phyloP scores from a whole-genome alignment of 805 yeast species.

The Candida tammaniensis region DNA sequence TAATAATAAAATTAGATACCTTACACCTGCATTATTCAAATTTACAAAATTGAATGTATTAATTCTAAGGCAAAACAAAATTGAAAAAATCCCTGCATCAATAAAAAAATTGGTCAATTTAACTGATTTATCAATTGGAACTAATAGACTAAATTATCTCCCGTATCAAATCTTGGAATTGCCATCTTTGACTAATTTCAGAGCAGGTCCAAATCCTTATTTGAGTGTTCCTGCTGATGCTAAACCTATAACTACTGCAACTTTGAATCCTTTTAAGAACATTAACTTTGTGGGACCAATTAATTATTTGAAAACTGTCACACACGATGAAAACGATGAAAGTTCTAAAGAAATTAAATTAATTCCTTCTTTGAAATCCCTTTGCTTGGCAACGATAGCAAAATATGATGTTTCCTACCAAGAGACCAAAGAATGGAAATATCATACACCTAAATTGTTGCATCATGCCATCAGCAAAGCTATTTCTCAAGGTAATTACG shows the following conservation, averaged over 20 bases:
- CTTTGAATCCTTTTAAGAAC: conserved; percentile 24
- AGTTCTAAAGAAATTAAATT: conserved; percentile 9
- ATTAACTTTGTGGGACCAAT: conserved; percentile 23
- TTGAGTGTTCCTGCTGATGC: conserved; percentile 26
- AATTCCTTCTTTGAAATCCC: conserved; percentile 46
- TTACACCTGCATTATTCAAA: conserved; percentile 51
- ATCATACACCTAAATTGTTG: conserved; percentile 40
- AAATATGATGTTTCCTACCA: conserved; percentile 51
- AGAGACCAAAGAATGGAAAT: conserved; percentile 55
- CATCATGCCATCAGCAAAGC: conserved; percentile 51
- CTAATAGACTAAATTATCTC: conserved; percentile 48
- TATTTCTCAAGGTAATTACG: conserved; percentile 47
- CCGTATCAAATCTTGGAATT: conserved; percentile 55
- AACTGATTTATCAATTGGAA: conserved; percentile 50
- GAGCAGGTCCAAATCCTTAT: conserved; percentile 56
- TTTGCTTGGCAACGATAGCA: conserved; percentile 49
- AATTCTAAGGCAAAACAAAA: conserved; percentile 49
- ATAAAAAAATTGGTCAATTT: conserved; percentile 40
- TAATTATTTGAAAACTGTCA: conserved; percentile 17
- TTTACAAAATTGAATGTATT: conserved; percentile 50
- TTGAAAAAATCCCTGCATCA: conserved; percentile 47
- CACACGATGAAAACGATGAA: conserved; percentile 7
- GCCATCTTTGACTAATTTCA: conserved; percentile 39
- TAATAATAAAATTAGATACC: conserved; percentile 44
- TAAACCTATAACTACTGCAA: conserved; percentile 12